Base-by-base conservation (phyloP, 202 grass and related monocot genomes). In the Bolboschoenoplectus hybrid region DNA sequence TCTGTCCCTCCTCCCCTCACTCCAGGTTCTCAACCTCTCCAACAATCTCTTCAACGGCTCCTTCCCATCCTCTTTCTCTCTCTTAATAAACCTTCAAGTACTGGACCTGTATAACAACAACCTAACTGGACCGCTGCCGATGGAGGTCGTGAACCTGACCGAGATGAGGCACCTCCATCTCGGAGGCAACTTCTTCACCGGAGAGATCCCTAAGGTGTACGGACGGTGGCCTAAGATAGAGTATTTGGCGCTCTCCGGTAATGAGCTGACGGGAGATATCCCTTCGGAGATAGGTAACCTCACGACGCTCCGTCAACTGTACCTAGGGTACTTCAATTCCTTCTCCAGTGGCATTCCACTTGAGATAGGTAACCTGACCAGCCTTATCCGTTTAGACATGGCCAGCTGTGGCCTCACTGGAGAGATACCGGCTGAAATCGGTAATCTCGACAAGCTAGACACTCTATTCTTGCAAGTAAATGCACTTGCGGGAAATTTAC, bases 381-480 rank as follows among this genome's bases (percentile, higher is more conserved):
- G 67, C 41, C 90, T 98, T 44, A 86, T 92, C 34, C 90, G 96
- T 55, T 85, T 98, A 38, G 96, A 98, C 63, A 88, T 91, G 69
- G 96, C 96, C 8, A 95, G 80, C 74, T 98, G 96, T 64, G 96
- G 96, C 12, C 85, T 98, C 77, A 92, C 93, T 65, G 91, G 93
- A 4, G 88, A 86, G 81, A 86, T 98, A 67, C 93, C 93, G 0
- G 80, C 84, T 34, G 86, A 98, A 81, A 66, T 95, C 3, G 90
- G 91, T 1, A 90, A 89, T 58, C 82, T 98, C 38, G 82, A 64
- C 5, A 88, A 88, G 46, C 96, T 98, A 2, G 96, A 98, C 73
- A 98, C 96, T n/a, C 89, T 98, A 66, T 98, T 98, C 68, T 87
- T 98, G 49, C 96, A 98, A 83, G 92, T 98, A 7, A 98, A 98